phyloP scores from a whole-genome alignment of 257 asterid species.

The Thymus quinquecostatus region DNA sequence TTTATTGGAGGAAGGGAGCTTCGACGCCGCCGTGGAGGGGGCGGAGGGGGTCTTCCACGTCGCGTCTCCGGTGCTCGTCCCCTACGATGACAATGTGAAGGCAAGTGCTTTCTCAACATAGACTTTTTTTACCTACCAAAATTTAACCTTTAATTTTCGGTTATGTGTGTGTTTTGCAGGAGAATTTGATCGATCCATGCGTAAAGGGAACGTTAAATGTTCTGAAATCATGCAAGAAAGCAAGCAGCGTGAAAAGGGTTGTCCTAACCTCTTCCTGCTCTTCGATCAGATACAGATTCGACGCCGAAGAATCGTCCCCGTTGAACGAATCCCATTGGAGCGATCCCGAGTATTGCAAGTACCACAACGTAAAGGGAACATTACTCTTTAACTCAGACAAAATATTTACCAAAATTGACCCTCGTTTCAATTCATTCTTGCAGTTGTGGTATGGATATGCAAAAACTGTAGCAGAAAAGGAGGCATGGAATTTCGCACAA shows the following conservation, averaged over 20 bases:
- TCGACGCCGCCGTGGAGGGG: slow-evolving; percentile 77
- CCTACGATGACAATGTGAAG: slow-evolving; percentile 61
- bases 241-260: slow-evolving; percentile 67
- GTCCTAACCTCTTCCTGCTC: slow-evolving; percentile 96
- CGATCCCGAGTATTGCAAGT: slow-evolving; percentile 71
- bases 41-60: slow-evolving; percentile 93
- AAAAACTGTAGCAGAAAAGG: slow-evolving; percentile 76
- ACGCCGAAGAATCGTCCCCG: slow-evolving; percentile 58
- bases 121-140: not conserved
- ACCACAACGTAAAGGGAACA: slow-evolving; percentile 53
- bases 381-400: no score
- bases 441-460: slow-evolving; percentile 97
- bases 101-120: slow-evolving; percentile 30
- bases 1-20: slow-evolving; percentile 73
- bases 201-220: slow-evolving; percentile 85
- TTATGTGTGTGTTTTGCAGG: slow-evolving; percentile 46
- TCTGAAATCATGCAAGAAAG: slow-evolving; percentile 74
- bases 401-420: no score
- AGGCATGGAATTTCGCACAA: slow-evolving; percentile 78
- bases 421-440: slow-evolving; percentile 17
- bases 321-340: slow-evolving; percentile 96
- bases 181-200: slow-evolving; percentile 75
- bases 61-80: slow-evolving; percentile 82
- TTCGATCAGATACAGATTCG: slow-evolving; percentile 73
- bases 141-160: not conserved